Conservation (phyloP, 1,139 yeast genomes). For the Kurtzmaniella natalensis region DNA sequence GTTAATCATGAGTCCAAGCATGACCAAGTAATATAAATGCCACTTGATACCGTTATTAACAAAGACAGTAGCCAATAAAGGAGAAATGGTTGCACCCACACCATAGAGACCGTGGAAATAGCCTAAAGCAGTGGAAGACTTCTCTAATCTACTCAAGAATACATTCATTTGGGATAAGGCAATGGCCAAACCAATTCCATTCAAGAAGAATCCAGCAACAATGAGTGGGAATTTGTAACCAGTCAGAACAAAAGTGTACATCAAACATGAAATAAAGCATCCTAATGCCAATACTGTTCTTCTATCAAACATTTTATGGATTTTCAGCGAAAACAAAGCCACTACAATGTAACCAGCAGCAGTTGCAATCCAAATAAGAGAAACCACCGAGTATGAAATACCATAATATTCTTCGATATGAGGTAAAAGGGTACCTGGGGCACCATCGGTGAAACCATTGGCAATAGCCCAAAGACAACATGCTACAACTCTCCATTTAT, state of each 20-base stretch:
- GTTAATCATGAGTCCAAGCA: conserved; percentile 28
- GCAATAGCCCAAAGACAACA: conserved; percentile 30
- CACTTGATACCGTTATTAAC: conserved; percentile 39
- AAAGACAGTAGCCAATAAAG: conserved; percentile 43
- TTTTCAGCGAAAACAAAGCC: conserved; percentile 28
- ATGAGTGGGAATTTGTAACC: conserved; percentile 29
- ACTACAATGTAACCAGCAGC: conserved; percentile 38
- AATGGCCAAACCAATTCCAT: conserved; percentile 50
- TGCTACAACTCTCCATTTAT: conserved; percentile 29
- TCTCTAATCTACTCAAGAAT: conserved; percentile 41
- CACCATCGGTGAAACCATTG: conserved; percentile 31
- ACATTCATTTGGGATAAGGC: conserved; percentile 47
- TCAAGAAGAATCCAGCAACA: conserved; percentile 44
- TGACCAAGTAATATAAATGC: conserved; percentile 44
- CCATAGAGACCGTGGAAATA: conserved; percentile 52
- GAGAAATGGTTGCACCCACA: conserved; percentile 42
- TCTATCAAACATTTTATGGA: conserved; percentile 29
- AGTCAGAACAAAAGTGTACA: conserved; percentile 28
- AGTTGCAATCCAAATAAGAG: conserved; percentile 41
- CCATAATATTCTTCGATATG: conserved; percentile 33
- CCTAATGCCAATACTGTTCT: conserved; percentile 28
- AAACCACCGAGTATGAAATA: conserved; percentile 38
- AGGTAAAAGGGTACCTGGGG: conserved; percentile 42
- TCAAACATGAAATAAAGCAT: conserved; percentile 20
- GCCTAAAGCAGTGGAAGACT: conserved; percentile 41